Percentiles rank a stretch among this genome's conserved stretches.
phyloP scores from a whole-genome alignment of 441 rosid species.

The Bruguiera hainesii region DNA sequence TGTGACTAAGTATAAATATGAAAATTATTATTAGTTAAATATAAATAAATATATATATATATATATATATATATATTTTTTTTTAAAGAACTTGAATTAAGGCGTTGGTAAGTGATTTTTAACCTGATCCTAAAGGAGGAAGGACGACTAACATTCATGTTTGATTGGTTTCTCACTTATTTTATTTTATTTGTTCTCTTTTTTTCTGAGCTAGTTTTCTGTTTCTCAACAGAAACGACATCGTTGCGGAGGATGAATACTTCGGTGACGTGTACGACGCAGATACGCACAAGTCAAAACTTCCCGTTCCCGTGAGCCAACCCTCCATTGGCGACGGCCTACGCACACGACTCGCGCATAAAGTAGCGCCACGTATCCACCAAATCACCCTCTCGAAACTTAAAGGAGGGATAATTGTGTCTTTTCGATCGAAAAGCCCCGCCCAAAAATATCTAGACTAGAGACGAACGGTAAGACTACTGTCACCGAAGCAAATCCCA shows the following conservation, averaged over 20 bases:
- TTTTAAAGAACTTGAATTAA: too few relatives aligned
- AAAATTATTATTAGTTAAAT: too few relatives aligned
- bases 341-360: conserved; percentile 43
- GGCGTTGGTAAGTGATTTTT: too few relatives aligned
- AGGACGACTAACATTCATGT: too few relatives aligned
- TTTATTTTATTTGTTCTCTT: too few relatives aligned
- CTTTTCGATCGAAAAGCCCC: background rate
- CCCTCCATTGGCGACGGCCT: conserved; percentile 21
- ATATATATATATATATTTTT: too few relatives aligned
- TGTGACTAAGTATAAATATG: too few relatives aligned
- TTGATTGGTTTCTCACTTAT: too few relatives aligned
- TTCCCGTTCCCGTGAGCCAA: conserved; percentile 11
- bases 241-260: background rate
- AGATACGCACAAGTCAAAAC: conserved; percentile 9
- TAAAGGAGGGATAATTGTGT: conserved; percentile 27
- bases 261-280: conserved; percentile 26
- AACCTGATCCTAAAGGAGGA: too few relatives aligned
- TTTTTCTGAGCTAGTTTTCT: too few relatives aligned
- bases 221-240: conserved; percentile 12
- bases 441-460: conserved; percentile 44
- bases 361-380: conserved; percentile 36
- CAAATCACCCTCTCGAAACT: conserved; percentile 25
- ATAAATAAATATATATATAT: too few relatives aligned
- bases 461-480: background rate
- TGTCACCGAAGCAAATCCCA: conserved; percentile 16